Evolutionary conservation across 2,329 filamentous ascomycete species (phyloP), one percentile per base, ranked within the genome.

Genomic region (Ophiostoma angusticollis): DNA sequence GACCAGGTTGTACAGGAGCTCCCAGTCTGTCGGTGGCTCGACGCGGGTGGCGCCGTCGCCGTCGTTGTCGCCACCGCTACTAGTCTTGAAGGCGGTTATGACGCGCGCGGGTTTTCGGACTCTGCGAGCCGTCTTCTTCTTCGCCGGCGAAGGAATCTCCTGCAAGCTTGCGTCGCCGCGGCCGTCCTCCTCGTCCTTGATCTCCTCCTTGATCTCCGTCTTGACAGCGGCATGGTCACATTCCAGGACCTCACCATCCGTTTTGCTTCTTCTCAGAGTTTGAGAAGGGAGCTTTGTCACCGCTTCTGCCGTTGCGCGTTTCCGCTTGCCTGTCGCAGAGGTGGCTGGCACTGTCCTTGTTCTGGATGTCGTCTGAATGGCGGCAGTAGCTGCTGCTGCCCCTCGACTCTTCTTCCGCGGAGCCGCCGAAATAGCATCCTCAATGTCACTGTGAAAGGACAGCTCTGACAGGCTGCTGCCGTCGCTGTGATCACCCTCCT

Each of bases 21-120:
- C 76, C 91, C 91, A 95, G 55, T 86, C 77, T 1, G 76, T 68
- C 0, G 87, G 86, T 1, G 85, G 74, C n/a, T 60, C 52, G 7
- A 65, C 60, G 56, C 16, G 31, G 5, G 22, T 6, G 4, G 11
- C 21, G 2, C 17, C 29, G 3, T 22, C 36, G 21, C 8, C 34
- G 7, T 35, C 35, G n/a, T 14, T 29, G 2, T n/a, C 37, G 8
- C 9, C 37, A 17, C 21, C 37, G 5, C 17, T 23, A 7, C 25
- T 35, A 1, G 13, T 33, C 21, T 38, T 40, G 31, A 32, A n/a
- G 18, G 27, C 35, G 3, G 35, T 36, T 29, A 46, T 37, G 5
- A 42, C 37, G 6, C 46, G 44, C 9, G 46, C 47, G 4, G 46
- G 51, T 42, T 58, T 60, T 33, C 48, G 39, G 28, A n/a, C 34